Base-by-base conservation (phyloP, 108 stramenopile species). In the Nannochloropsis gaditana region DNA sequence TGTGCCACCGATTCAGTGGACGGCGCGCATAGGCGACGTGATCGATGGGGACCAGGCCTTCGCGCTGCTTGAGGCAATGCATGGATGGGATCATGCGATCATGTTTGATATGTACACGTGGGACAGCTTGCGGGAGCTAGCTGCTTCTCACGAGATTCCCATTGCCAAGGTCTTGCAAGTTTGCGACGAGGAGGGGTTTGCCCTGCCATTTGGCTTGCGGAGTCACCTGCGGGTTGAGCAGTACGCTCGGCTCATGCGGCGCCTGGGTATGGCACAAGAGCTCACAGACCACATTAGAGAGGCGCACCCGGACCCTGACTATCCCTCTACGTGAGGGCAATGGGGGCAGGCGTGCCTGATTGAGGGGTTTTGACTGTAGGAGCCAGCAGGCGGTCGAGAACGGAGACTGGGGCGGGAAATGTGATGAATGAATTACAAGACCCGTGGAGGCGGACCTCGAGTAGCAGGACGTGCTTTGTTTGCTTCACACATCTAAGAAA, bases 111-210 rank as follows among this genome's bases (percentile, higher is more conserved):
- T 73, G 59, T 73, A 73, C 59, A 73, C 59, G 15, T 73, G 59
- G 59, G 59, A 73, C 59, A 73, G 59, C 59, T 73, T 73, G 59
- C 59, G 59, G 59, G 59, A 73, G 59, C n/a, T 73, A n/a, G 59
- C 59, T 2, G 59, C 59, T n/a, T 73, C 59, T 15, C 59, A 73
- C 59, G 59, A 73, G 15, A 4, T 73, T n/a, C 59, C 59, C 19
- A 73, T 73, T 73, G 59, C 59, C 2, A 73, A 73, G 59, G 59
- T 73, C 19, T 73, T 73, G 59, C 59, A 73, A n/a, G 59, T 73
- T 3, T 73, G 59, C n/a, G 59, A 73, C 59, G 59, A 73, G 59
- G 59, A 73, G 59, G 59, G 59, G 2, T 73, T 73, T 73, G 59
- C 59, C 59, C n/a, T 73, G 59, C 59, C 59, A 6, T 73, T 73